phyloP scores from a whole-genome alignment of 306 rosid species.

The Ochetophila trinervis region DNA sequence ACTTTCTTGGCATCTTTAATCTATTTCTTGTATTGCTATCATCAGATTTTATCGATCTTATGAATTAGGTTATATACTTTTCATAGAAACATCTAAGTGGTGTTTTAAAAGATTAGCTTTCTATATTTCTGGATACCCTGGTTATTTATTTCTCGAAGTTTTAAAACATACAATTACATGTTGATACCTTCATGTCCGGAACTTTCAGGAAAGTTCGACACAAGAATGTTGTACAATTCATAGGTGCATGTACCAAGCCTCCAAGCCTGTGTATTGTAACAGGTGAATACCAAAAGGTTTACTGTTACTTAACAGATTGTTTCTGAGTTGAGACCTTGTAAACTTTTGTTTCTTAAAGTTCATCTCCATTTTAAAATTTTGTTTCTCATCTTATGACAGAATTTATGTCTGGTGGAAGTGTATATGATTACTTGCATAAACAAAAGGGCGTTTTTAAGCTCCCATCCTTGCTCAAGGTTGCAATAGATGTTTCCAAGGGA shows the following conservation, averaged over 20 bases:
- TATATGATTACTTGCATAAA: slow-evolving; percentile 93
- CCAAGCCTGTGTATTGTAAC: slow-evolving; percentile 88
- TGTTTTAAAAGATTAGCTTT: neutral
- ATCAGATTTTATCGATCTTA: neutral
- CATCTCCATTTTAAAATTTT: neutral
- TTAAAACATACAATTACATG: neutral
- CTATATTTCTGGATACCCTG: no score
- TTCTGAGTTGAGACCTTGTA: neutral
- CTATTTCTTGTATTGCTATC: neutral
- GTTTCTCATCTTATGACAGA: slow-evolving; percentile 46
- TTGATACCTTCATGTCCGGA: slow-evolving; percentile 11
- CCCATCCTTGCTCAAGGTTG: slow-evolving; percentile 81
- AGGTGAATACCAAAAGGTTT: slow-evolving; percentile 48
- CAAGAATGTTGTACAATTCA: slow-evolving; percentile 98
- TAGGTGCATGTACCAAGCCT: slow-evolving; percentile 96
- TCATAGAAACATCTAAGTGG: neutral
- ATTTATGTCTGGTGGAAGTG: slow-evolving; percentile 96
- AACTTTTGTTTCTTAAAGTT: neutral
- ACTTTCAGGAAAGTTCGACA: slow-evolving; percentile 94
- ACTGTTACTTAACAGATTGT: slow-evolving; percentile 6
- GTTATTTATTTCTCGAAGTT: no score
- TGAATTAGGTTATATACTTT: no score
- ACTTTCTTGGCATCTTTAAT: neutral
- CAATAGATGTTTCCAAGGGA: slow-evolving; percentile 89
- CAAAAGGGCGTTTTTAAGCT: slow-evolving; percentile 84